These are phyloP conservation scores for Plasmodium berghei DNA, from an alignment of 169 alveolate species.

Conservation along the genomic window DNA sequence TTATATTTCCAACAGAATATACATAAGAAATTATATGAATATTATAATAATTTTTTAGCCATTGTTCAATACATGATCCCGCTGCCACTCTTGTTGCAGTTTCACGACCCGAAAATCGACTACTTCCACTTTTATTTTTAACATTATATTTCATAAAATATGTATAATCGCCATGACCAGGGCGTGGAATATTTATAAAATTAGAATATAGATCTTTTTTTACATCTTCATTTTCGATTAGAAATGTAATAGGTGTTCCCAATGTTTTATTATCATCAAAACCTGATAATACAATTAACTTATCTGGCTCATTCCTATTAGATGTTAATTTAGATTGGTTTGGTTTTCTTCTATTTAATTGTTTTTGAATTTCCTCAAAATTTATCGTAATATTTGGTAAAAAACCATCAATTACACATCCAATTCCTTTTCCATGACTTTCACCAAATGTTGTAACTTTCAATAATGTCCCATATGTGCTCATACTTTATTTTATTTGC, in stretches of 20 bases:
- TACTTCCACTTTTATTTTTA: constrained; percentile 58
- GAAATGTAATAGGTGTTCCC: constrained; percentile 45
- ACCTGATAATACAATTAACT: constrained; percentile 37
- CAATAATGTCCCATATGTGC: constrained; percentile 46
- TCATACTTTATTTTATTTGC: neutral
- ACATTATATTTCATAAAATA: constrained; percentile 63
- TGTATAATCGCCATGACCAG: constrained; percentile 64
- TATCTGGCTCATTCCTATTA: constrained; percentile 33
- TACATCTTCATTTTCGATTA: constrained; percentile 40
- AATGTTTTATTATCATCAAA: constrained; percentile 52
- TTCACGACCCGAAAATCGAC: constrained; percentile 58
- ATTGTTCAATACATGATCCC: constrained; percentile 54
- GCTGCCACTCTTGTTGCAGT: constrained; percentile 60
- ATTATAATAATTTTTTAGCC: constrained; percentile 28
- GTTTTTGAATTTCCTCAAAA: constrained; percentile 40
- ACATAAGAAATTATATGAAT: constrained; percentile 37
- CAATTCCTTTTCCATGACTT: constrained; percentile 47
- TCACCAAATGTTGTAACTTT: constrained; percentile 42
- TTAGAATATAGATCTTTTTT: constrained; percentile 34
- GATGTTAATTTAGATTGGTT: constrained; percentile 56
- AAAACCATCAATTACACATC: constrained; percentile 47
- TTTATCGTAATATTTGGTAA: constrained; percentile 27
- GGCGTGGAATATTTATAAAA: constrained; percentile 52
- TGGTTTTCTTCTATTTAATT: constrained; percentile 58
- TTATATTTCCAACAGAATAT: constrained; percentile 46